Conservation (phyloP, 2,329 filamentous ascomycete species). For the Immersiporthe knoxdaviesiana region DNA sequence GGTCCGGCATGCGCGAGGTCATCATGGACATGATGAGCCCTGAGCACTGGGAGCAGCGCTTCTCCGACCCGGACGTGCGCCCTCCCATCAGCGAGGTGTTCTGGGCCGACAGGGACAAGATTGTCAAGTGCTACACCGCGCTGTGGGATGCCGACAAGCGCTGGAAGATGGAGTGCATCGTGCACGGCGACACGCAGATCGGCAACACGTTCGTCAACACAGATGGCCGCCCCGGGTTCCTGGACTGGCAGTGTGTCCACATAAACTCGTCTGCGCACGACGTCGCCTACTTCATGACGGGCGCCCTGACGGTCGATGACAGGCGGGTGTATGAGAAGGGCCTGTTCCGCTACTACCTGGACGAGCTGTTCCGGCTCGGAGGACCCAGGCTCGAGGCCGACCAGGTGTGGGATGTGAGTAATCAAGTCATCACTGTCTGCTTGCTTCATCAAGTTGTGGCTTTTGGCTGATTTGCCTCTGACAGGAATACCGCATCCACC, state of each 20-base stretch:
- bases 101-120: constrained; percentile 19
- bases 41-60: constrained; percentile 20
- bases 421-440: background rate
- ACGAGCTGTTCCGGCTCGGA: constrained; percentile 38
- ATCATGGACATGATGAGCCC: constrained; percentile 31
- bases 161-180: constrained; percentile 43
- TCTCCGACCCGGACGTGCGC: constrained; percentile 23
- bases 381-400: constrained; percentile 38
- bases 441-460: too few species aligned
- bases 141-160: constrained; percentile 42
- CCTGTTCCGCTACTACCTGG: constrained; percentile 42
- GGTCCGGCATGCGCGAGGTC: constrained; percentile 41
- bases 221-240: constrained; percentile 41
- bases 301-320: constrained; percentile 44
- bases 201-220: constrained; percentile 48
- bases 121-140: constrained; percentile 37
- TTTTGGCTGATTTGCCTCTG: constrained; percentile 8
- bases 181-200: constrained; percentile 49
- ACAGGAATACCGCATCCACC: constrained; percentile 39
- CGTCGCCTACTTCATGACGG: constrained; percentile 45
- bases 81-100: constrained; percentile 18
- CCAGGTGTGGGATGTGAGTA: constrained; percentile 33
- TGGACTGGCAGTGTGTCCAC: constrained; percentile 48
- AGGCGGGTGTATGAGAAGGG: constrained; percentile 46
- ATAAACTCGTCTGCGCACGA: constrained; percentile 49